Conservation (phyloP, 2,329 filamentous ascomycete species). For the Arthrinium phaeospermum region DNA sequence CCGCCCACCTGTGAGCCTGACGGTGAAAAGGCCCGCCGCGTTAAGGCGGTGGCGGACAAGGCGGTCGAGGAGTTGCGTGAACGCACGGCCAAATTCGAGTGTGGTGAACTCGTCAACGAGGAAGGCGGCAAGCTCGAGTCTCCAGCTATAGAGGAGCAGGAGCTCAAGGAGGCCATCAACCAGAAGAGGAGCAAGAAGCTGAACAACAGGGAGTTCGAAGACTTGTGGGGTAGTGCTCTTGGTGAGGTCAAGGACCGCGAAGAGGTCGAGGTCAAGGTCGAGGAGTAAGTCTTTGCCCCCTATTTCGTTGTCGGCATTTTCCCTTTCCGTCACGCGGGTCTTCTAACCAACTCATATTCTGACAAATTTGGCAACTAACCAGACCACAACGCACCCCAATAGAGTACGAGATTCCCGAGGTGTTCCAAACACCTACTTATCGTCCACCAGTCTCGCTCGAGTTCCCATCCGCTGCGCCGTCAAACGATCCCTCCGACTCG, state of each 20-base stretch:
- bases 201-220: conserved; percentile 88
- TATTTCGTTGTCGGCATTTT: conserved; percentile 33
- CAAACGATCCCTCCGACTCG: conserved; percentile 78
- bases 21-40: conserved; percentile 85
- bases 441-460: conserved; percentile 87
- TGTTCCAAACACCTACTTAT: conserved; percentile 69
- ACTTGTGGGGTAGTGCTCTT: conserved; percentile 78
- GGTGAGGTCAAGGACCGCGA: conserved; percentile 71
- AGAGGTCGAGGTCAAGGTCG: conserved; percentile 59
- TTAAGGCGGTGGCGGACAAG: conserved; percentile 86
- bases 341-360: conserved; percentile 44
- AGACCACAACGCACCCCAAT: conserved; percentile 75
- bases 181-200: conserved; percentile 82
- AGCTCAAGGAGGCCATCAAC: conserved; percentile 78
- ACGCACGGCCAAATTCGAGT: conserved; percentile 87
- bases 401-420: conserved; percentile 71
- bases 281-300: conserved; percentile 42
- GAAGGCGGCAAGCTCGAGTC: conserved; percentile 63
- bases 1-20: conserved; percentile 94
- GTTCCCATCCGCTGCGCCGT: conserved; percentile 85
- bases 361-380: conserved; percentile 75
- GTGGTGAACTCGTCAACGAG: conserved; percentile 72
- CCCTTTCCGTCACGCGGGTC: conserved; percentile 21
- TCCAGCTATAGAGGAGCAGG: conserved; percentile 68
- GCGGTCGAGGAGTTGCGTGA: conserved; percentile 87